phyloP scores from a whole-genome alignment of 371 early-diverging fungal species.

The Mortierella sp. region DNA sequence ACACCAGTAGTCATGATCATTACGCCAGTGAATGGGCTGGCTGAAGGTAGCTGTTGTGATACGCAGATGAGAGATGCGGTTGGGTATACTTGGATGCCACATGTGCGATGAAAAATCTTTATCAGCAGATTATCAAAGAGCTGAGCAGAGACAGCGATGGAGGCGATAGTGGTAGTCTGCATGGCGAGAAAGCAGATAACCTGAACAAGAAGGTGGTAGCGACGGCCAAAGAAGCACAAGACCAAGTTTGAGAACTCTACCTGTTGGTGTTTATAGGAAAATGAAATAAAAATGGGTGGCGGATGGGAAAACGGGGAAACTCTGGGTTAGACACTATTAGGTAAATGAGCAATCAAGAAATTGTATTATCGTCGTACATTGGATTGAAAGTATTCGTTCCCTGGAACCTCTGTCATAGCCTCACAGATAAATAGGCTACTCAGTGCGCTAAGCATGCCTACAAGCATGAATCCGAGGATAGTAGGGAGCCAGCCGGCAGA shows the following conservation, averaged over 20 bases:
- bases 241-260: conserved; percentile 72
- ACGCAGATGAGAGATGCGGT: conserved; percentile 46
- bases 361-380: conserved; percentile 19
- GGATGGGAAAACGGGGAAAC: too few relatives aligned
- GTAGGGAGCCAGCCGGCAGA: conserved; percentile 59
- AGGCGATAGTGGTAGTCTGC: conserved; percentile 71
- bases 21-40: conserved; percentile 64
- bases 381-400: conserved; percentile 78
- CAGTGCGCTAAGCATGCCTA: conserved; percentile 63
- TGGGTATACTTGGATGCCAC: conserved; percentile 57
- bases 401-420: conserved; percentile 81
- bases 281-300: too few relatives aligned
- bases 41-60: conserved; percentile 24
- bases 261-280: conserved; percentile 19
- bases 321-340: too few relatives aligned
- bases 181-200: conserved; percentile 66
- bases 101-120: conserved; percentile 51
- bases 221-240: conserved; percentile 66
- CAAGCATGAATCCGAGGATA: conserved; percentile 59
- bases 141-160: conserved; percentile 73
- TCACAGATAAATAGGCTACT: conserved; percentile 82
- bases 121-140: conserved; percentile 62
- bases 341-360: too few relatives aligned
- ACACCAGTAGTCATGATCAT: conserved; percentile 70
- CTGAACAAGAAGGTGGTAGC: conserved; percentile 67